Conservation (phyloP, 1,284 basidiomycete genomes). For the Sanghuangporus sanghuang region DNA sequence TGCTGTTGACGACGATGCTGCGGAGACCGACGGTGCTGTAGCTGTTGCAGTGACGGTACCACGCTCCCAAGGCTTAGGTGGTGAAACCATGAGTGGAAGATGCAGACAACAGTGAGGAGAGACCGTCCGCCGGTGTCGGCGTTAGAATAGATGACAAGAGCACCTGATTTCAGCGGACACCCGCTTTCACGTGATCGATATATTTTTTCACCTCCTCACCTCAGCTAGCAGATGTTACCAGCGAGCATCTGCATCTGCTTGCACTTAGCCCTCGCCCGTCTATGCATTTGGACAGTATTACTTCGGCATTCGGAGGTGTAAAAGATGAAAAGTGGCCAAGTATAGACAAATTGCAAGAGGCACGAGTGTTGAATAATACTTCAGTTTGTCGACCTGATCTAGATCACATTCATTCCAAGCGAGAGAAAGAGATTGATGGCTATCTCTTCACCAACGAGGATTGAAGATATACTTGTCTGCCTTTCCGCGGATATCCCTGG, state of each 20-base stretch:
- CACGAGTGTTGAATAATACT: too few species aligned
- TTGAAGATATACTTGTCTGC: too few species aligned
- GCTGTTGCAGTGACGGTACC: conserved; percentile 35
- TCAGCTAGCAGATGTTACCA: background rate
- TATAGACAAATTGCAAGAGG: too few species aligned
- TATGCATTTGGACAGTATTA: background rate
- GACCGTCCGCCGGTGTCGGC: background rate
- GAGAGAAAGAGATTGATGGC: too few species aligned
- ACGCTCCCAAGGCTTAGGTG: conserved; percentile 83
- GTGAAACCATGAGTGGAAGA: conserved; percentile 55
- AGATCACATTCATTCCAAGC: too few species aligned
- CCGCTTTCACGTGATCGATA: background rate
- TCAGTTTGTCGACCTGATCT: too few species aligned
- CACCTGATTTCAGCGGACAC: background rate
- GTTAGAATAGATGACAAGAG: conserved; percentile 1
- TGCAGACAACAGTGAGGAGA: background rate
- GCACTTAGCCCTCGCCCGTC: background rate
- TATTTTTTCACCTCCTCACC: background rate
- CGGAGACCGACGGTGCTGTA: conserved; percentile 24
- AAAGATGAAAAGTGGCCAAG: too few species aligned
- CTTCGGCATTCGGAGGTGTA: background rate
- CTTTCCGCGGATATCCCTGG: too few species aligned
- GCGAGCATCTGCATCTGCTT: background rate
- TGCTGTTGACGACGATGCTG: conserved; percentile 24
- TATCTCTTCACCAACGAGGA: too few species aligned